Evolutionary conservation across 2,329 filamentous ascomycete genomes (phyloP), one percentile per base, ranked within the genome.

Genomic region (Alternaria brassicae): DNA sequence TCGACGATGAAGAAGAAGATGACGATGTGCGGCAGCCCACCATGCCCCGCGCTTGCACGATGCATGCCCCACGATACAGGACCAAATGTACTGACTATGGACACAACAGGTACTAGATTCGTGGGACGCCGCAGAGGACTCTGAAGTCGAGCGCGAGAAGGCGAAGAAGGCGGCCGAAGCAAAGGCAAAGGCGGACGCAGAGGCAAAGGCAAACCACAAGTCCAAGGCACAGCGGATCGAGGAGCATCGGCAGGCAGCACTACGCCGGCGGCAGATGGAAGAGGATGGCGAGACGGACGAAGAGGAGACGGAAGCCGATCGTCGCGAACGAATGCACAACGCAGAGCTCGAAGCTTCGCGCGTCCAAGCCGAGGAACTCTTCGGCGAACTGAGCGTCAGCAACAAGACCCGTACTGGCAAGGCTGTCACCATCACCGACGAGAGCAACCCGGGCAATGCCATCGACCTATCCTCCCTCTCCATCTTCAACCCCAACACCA

Each of bases 61-160:
- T 56, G 55, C 58, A 45, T 58, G 55, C 66, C 65, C 67, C 65
- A 52, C 65, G 56, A 63, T 53, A 28, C 58, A 62, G 37, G 54
- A 55, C 30, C 44, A 23, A 12, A 23, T 37, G 37, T 62, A 60
- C 70, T 77, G 61, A 76, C 68, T 13, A n/a, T 17, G 10, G 37
- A 53, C 30, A 41, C 30, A 37, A 58, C 66, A 97, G 90, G 92
- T 98, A 57, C 87, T 97, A 74, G 95, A 99, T 61, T 94, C 92
- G 32, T 99, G 95, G 95, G 93, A 98, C 74, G 94, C 92, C 58
- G 93, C 91, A 69, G 95, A 98, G 75, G 95, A 99, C 82, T 97
- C 93, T 62, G 95, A 99, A 73, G 94, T 89, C 71, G 95, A 99
- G 83, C 91, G 93, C 72, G 93, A 97, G 81, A 99, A 98, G 84